phyloP scores from a whole-genome alignment of 1,139 yeast species.

The Geotrichum restrictum region DNA sequence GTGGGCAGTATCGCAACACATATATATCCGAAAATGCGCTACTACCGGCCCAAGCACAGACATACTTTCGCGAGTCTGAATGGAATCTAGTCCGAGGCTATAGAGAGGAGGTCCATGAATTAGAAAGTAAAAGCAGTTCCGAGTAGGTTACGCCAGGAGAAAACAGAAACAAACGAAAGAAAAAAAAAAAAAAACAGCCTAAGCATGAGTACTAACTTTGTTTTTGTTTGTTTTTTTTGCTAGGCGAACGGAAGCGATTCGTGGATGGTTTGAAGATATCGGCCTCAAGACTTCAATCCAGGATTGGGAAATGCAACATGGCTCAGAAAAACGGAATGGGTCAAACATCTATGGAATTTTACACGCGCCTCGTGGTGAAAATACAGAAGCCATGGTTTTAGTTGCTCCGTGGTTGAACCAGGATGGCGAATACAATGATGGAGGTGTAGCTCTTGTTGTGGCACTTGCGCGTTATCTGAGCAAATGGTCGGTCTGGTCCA shows the following conservation, averaged over 20 bases:
- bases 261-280: slow-evolving; percentile 60
- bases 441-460: slow-evolving; percentile 71
- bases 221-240: slow-evolving; percentile 20
- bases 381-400: slow-evolving; percentile 90
- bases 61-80: slow-evolving; percentile 89
- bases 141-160: slow-evolving; percentile 16
- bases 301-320: slow-evolving; percentile 36
- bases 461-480: slow-evolving; percentile 76
- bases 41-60: slow-evolving; percentile 92
- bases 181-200: too few relatives aligned
- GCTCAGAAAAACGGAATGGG: slow-evolving; percentile 42
- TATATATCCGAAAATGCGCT: slow-evolving; percentile 94
- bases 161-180: too few relatives aligned
- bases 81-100: slow-evolving; percentile 91
- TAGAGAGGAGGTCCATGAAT: slow-evolving; percentile 53
- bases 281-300: slow-evolving; percentile 67
- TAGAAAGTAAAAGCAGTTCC: slow-evolving; percentile 27
- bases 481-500: slow-evolving; percentile 91
- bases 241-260: slow-evolving; percentile 46
- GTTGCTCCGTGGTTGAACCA: slow-evolving; percentile 81
- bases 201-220: too few relatives aligned
- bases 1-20: slow-evolving; percentile 77
- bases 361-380: slow-evolving; percentile 94
- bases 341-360: slow-evolving; percentile 73
- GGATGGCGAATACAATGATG: slow-evolving; percentile 59